Conservation (phyloP, 2,329 filamentous ascomycete genomes). For the Claviceps africana region DNA sequence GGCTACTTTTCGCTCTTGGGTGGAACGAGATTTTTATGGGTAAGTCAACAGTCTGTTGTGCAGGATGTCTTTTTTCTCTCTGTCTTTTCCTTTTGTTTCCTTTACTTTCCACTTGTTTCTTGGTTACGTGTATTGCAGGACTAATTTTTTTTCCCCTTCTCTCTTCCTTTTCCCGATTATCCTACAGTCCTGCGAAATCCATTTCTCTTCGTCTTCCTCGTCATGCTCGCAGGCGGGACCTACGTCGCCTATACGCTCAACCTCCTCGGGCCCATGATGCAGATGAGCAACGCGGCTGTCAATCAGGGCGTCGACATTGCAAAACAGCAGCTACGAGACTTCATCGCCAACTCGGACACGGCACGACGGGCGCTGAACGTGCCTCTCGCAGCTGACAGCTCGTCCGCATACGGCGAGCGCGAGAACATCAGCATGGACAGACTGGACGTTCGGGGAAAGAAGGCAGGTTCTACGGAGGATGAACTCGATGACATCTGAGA, state of each 20-base stretch:
- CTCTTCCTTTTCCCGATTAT: not conserved
- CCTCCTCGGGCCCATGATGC: constrained; percentile 86
- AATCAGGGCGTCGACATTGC: constrained; percentile 79
- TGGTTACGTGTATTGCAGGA: not conserved
- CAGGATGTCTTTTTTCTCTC: not conserved
- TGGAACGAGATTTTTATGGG: constrained; percentile 97
- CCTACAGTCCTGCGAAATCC: constrained; percentile 79
- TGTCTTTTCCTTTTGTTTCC: not conserved
- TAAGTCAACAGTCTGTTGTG: constrained; percentile 30
- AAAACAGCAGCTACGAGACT: constrained; percentile 81
- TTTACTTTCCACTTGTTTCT: no score
- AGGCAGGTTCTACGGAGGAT: constrained; percentile 25
- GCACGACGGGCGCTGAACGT: constrained; percentile 73
- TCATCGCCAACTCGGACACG: constrained; percentile 75
- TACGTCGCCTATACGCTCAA: constrained; percentile 92
- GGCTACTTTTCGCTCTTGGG: constrained; percentile 73
- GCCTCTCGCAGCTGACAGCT: constrained; percentile 22
- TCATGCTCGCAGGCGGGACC: constrained; percentile 59
- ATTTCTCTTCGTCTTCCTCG: constrained; percentile 77
- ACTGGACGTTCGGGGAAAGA: constrained; percentile 46
- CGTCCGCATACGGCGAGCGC: constrained; percentile 19
- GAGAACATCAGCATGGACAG: constrained; percentile 44
- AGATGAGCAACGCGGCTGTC: constrained; percentile 83
- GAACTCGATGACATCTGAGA: constrained; percentile 47
- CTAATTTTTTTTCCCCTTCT: not conserved